Base-by-base conservation (phyloP, 345 rosid genomes). In the Boechera divaricarpa region DNA sequence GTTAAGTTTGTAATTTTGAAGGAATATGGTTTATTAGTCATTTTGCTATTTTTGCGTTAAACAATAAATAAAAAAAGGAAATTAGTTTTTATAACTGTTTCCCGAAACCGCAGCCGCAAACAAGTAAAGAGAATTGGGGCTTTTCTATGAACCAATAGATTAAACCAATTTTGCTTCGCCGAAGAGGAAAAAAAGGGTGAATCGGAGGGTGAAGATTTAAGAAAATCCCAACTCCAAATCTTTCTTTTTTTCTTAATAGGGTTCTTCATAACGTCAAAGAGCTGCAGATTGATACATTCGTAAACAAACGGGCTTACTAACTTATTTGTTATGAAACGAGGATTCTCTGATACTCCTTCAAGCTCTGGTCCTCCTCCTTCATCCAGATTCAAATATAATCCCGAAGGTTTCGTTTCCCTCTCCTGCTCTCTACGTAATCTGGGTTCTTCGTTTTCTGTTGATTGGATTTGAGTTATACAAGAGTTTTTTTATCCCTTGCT, bases 321-420 rank as follows among this genome's bases (percentile, higher is more conserved):
- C 54, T 32, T 45, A 12, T 26, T 31, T 41, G 73, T 49, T 67
- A 91, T 91, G 97, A 91, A 93, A 89, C 87, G 98, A 56, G 95
- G 90, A 67, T 75, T 81, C 82, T 38, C 86, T n/a, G 89, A 83
- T 57, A 86, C 91, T 55, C 87, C 90, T 7, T 82, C 97, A 13
- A 79, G 84, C 79, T 88, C 92, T 72, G 76, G 66, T 52, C 88
- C 86, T 61, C 97, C 90, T 38, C 88, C 96, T 80, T 82, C 87
- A 29, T 85, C 91, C 72, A 84, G 86, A 82, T 38, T 82, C 82
- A 91, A 77, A 85, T 75, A 66, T 26, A 91, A 92, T 63, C 91
- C 95, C 10, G 85, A 88, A 87, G 97, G 98, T 79, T 70, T 47
- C 48, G 0, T 11, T 12, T 12, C 31, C n/a, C 6, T 26, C 59